A percentile compares a stretch with the other conserved stretches of the same genome.
phyloP scores from a whole-genome alignment of 192 early-diverging fungal species.

The Entophlyctis luteolus region DNA sequence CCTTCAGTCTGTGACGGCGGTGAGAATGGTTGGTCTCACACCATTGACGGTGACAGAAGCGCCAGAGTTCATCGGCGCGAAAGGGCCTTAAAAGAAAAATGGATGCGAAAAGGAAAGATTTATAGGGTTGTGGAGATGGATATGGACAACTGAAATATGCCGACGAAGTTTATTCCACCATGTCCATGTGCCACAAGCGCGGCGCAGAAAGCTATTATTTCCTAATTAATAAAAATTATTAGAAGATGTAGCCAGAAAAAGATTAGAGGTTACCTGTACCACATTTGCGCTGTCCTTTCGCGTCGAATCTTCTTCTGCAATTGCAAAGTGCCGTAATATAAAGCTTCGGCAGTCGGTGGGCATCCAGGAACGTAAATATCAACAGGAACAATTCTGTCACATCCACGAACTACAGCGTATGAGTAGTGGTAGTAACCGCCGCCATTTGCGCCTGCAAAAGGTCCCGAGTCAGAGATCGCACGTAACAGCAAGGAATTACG shows the following conservation, averaged over 20 bases:
- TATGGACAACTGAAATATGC: slow-evolving; percentile 13
- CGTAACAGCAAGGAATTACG: not conserved
- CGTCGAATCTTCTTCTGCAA: slow-evolving; percentile 98
- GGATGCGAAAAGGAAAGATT: slow-evolving; percentile 43
- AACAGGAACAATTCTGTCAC: slow-evolving; percentile 89
- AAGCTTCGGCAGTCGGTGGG: slow-evolving; percentile 92
- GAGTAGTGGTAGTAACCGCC: slow-evolving; percentile 99
- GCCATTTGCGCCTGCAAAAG: slow-evolving; percentile 69
- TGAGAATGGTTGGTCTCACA: not conserved
- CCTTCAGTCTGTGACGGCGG: not conserved
- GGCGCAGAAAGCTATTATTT: not conserved
- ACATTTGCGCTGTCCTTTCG: slow-evolving; percentile 45
- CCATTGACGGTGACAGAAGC: slow-evolving; percentile 2
- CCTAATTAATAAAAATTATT: not conserved
- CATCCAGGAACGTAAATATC: slow-evolving; percentile 95
- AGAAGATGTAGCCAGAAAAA: not conserved
- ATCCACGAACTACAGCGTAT: slow-evolving; percentile 92
- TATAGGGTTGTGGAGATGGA: slow-evolving; percentile 43
- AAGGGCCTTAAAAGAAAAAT: slow-evolving; percentile 16
- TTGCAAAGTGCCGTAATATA: slow-evolving; percentile 93
- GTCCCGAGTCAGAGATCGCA: not conserved
- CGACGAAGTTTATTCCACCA: not conserved
- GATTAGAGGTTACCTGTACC: slow-evolving; percentile 45
- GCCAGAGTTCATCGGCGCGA: not conserved
- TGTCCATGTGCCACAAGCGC: not conserved